Evolutionary conservation across 257 asterid species (phyloP).

Genomic region (Scutellaria baicalensis): DNA sequence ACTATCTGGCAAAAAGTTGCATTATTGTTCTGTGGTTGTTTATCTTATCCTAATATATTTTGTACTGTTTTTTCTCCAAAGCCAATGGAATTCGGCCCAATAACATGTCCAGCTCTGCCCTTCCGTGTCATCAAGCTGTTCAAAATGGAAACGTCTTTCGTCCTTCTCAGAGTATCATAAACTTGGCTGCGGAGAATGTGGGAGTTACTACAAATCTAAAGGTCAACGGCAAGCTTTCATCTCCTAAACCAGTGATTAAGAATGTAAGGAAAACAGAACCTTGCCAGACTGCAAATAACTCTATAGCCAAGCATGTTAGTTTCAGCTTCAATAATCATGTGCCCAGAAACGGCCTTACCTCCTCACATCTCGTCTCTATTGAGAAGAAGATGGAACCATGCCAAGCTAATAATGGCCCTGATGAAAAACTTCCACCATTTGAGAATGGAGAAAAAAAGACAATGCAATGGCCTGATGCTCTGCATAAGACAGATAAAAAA

Average conservation of each 20-base stretch:
- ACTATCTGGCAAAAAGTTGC: not conserved
- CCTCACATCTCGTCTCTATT: conserved; percentile 13
- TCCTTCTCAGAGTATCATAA: conserved; percentile 14
- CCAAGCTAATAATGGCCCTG: conserved; percentile 10
- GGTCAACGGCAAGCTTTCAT: conserved; percentile 16
- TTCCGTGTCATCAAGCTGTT: conserved; percentile 23
- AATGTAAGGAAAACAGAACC: conserved; percentile 18
- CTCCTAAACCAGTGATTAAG: conserved; percentile 24
- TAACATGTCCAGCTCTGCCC: conserved; percentile 20
- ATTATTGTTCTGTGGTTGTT: not conserved
- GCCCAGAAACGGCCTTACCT: conserved; percentile 14
- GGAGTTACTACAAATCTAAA: conserved; percentile 8
- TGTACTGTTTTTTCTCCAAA: conserved; percentile 13
- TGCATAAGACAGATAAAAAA: conserved; percentile 15
- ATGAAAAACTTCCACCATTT: not conserved
- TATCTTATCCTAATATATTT: conserved; percentile 14
- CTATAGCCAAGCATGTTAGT: conserved; percentile 16
- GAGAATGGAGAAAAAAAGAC: conserved; percentile 19
- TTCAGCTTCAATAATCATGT: not conserved
- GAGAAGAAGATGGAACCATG: conserved; percentile 23
- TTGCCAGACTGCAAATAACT: not conserved
- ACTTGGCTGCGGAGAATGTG: conserved; percentile 15
- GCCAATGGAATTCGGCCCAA: conserved; percentile 24
- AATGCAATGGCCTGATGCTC: not conserved
- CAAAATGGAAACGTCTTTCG: conserved; percentile 24